Evolutionary conservation across 306 rosid species (phyloP), one percentile per base, ranked within the genome.

Genomic region (Parietaria judaica): DNA sequence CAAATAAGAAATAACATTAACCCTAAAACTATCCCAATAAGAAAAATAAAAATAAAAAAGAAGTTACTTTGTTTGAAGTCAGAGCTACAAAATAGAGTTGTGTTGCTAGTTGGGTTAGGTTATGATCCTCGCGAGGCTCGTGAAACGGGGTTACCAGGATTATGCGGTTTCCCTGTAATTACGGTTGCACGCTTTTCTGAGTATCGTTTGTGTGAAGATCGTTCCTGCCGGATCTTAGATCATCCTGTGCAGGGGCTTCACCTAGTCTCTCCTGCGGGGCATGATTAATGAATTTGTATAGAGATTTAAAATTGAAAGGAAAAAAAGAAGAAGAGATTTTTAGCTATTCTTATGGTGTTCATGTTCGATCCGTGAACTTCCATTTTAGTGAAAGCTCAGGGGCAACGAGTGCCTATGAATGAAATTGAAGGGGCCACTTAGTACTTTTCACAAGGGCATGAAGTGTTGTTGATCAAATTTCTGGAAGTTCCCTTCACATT

Each of bases 231-330:
- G 89, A 70, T 79, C 81, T 78, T 48, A 13, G 53, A 41, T 79
- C 95, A 50, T 82, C 85, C 0, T 75, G 84, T 56, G 72, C 81
- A 14, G 95, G 88, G 61, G 41, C 61, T 68, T 92, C 96, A 55
- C 82, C 96, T 3, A 92, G 86, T 73, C 79, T 82, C 82, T 83
- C 95, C 98, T 92, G 94, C 50, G 80, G 37, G 68, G 31, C 16
- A 13, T 11, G 23, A 55, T 17, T 31, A 55, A 35, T 3, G 36
- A 12, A 10, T 36, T 12, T 11, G 14, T 59, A 4, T 12, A 23
- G 17, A 16, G 51, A 13, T 8, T 3, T 2, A 16, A 15, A 50
- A 7, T 41, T 5, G 50, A 34, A 31, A 36, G 60, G 16, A 1
- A 13, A 11, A 36, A 23, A 17, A 11, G 9, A 41, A 7, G 44